Conservation (phyloP, 495 filamentous ascomycete genomes). For the Aspergillus leporis region DNA sequence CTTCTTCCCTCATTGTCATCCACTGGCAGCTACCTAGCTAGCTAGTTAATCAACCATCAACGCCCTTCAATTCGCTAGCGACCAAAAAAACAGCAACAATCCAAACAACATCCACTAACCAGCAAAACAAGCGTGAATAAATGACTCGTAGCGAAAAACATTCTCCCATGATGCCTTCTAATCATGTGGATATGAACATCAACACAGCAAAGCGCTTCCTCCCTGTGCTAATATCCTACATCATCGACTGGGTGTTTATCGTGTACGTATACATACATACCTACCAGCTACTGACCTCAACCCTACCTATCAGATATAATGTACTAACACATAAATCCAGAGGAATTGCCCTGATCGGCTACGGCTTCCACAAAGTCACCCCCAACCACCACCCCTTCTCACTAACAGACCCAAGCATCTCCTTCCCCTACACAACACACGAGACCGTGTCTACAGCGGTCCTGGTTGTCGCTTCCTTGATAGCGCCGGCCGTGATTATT, state of each 20-base stretch:
- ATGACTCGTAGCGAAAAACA: background rate
- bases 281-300: too few species aligned
- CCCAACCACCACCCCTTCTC: conserved; percentile 51
- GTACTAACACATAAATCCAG: conserved; percentile 25
- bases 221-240: conserved; percentile 47
- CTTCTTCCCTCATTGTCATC: too few species aligned
- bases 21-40: too few species aligned
- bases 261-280: conserved; percentile 33
- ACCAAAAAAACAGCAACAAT: background rate
- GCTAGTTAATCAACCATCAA: too few species aligned
- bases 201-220: background rate
- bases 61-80: too few species aligned
- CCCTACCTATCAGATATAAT: too few species aligned
- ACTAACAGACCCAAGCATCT: conserved; percentile 56
- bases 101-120: background rate
- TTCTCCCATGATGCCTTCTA: background rate
- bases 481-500: conserved; percentile 56
- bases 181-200: background rate
- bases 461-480: conserved; percentile 49
- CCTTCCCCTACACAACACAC: conserved; percentile 52
- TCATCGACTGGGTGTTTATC: conserved; percentile 56
- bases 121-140: background rate
- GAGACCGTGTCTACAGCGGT: conserved; percentile 57
- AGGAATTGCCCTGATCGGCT: conserved; percentile 47
- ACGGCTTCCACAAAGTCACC: conserved; percentile 36